These are phyloP conservation scores for Orbilia javanica DNA, from an alignment of 2,329 filamentous ascomycete genomes.

Conservation along the genomic window DNA sequence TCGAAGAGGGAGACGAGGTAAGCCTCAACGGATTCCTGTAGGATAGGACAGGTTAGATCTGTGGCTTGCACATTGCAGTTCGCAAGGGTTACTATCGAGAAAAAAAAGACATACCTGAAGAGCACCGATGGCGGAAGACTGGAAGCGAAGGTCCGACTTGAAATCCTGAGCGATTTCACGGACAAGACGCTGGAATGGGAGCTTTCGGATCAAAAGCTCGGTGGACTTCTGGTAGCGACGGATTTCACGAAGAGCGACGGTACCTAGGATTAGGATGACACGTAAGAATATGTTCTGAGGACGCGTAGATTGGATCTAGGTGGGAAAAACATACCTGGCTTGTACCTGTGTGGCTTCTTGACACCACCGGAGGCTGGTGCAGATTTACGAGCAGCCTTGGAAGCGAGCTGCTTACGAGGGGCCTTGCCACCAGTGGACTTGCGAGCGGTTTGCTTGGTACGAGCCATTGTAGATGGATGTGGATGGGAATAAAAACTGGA, in stretches of 20 bases:
- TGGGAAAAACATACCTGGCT: conserved; percentile 74
- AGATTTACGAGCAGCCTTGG: conserved; percentile 98
- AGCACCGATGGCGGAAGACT: conserved; percentile 96
- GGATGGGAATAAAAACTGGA: conserved; percentile 17
- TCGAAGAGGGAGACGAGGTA: conserved; percentile 98
- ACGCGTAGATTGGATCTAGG: conserved; percentile 72
- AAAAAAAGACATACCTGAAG: conserved; percentile 69
- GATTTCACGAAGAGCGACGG: conserved; percentile 98
- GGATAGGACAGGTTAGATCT: not conserved
- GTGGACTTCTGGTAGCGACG: conserved; percentile 98
- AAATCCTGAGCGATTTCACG: conserved; percentile 97
- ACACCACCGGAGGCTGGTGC: conserved; percentile 90
- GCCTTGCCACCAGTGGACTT: conserved; percentile 86
- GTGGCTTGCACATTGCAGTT: not conserved
- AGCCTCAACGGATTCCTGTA: conserved; percentile 95
- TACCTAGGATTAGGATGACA: conserved; percentile 73
- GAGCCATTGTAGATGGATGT: conserved; percentile 63
- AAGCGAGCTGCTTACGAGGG: conserved; percentile 95
- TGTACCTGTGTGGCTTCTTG: conserved; percentile 94
- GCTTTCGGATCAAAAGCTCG: conserved; percentile 94
- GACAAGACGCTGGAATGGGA: conserved; percentile 96
- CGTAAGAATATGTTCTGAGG: conserved; percentile 80
- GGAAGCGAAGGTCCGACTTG: conserved; percentile 96
- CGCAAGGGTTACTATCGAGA: not conserved
- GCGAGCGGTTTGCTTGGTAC: conserved; percentile 70